phyloP scores from a whole-genome alignment of 164 flowering plant genomes.

The Warburgia ugandensis region DNA sequence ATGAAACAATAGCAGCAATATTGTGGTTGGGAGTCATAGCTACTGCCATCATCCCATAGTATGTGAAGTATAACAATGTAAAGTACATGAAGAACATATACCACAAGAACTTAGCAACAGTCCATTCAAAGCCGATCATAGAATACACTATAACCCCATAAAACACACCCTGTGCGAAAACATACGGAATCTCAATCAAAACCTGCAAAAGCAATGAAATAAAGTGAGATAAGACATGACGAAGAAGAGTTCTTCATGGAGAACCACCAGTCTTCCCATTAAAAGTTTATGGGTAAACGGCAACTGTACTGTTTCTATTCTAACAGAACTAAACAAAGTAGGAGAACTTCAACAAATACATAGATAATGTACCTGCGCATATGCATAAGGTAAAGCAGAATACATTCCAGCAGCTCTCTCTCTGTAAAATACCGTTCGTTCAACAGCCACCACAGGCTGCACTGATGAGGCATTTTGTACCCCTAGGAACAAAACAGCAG shows the following conservation, averaged over 20 bases:
- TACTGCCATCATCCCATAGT: conserved; percentile 42
- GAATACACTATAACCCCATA: conserved; percentile 31
- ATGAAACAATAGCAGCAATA: conserved; percentile 29
- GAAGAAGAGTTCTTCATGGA: no score
- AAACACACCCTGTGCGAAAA: conserved; percentile 21
- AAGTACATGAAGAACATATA: conserved; percentile 34
- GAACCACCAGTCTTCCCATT: no score
- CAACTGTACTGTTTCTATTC: no score
- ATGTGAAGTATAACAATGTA: conserved; percentile 36
- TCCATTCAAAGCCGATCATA: conserved; percentile 41
- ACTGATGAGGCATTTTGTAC: conserved; percentile 21
- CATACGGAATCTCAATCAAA: conserved; percentile 27
- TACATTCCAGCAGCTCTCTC: conserved; percentile 43
- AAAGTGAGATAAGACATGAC: no score
- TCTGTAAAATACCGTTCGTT: conserved; percentile 31
- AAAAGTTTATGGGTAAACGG: no score
- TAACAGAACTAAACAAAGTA: no score
- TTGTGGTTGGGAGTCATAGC: conserved; percentile 35
- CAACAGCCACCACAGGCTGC: conserved; percentile 32
- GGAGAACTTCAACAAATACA: no score
- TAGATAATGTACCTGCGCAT: conserved; percentile 20
- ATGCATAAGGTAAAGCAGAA: conserved; percentile 32
- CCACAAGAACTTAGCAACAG: conserved; percentile 34
- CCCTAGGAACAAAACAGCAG: conserved; percentile 24
- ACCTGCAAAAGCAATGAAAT: conserved; percentile 16